A percentile compares a stretch with the other conserved stretches of the same genome.
Conservation (phyloP, 768 basidiomycete genomes). For the Termitomyces sp. region DNA sequence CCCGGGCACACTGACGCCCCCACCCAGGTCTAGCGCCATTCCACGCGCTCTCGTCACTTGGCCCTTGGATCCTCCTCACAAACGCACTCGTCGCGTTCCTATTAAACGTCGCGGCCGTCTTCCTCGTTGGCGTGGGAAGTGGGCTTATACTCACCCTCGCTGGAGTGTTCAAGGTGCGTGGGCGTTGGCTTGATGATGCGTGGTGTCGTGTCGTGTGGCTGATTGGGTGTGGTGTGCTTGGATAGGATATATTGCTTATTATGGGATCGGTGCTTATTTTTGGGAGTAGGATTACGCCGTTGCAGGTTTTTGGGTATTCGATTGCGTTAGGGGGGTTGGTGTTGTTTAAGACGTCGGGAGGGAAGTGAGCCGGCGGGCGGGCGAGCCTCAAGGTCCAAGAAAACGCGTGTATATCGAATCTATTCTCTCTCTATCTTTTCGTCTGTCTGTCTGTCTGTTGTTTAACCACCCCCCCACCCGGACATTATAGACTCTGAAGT, state of each 20-base stretch:
- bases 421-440: neutral
- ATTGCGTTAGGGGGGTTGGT: conserved; percentile 83
- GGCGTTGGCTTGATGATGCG: no score
- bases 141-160: conserved; percentile 90
- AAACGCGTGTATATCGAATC: no score
- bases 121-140: conserved; percentile 83
- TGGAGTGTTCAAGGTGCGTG: conserved; percentile 84
- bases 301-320: conserved; percentile 89
- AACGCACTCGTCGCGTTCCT: conserved; percentile 88
- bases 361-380: no score
- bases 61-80: conserved; percentile 65
- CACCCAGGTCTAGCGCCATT: conserved; percentile 65
- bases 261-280: conserved; percentile 86
- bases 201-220: no score
- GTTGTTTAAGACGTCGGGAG: conserved; percentile 74
- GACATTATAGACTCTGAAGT: no score
- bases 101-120: conserved; percentile 91
- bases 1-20: no score
- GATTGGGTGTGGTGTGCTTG: no score
- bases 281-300: conserved; percentile 67
- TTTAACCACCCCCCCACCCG: no score
- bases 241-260: conserved; percentile 94
- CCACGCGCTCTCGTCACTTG: conserved; percentile 58
- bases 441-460: no score
- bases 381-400: no score